A percentile compares a stretch with the other conserved stretches of the same genome.
phyloP scores from a whole-genome alignment of 2,329 filamentous ascomycete species.

The Colletotrichum eleusines region DNA sequence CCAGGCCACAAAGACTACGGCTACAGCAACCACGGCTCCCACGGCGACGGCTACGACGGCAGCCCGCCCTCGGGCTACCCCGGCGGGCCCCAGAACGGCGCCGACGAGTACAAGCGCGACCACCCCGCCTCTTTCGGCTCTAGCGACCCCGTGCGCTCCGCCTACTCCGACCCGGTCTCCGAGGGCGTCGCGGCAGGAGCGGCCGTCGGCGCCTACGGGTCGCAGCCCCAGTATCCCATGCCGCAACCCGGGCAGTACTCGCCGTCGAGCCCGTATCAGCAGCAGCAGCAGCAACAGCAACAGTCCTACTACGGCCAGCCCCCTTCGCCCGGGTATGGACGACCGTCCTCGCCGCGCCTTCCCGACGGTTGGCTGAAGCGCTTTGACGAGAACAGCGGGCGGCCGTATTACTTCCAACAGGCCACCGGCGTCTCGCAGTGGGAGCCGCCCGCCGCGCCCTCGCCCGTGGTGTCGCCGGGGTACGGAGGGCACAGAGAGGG shows the following conservation, averaged over 20 bases:
- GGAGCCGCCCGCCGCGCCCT: conserved; percentile 55
- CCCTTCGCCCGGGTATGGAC: conserved; percentile 38
- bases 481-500: conserved; percentile 41
- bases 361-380: conserved; percentile 67
- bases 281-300: conserved; percentile 38
- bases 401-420: conserved; percentile 70
- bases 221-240: conserved; percentile 28
- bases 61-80: conserved; percentile 39
- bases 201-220: conserved; percentile 40
- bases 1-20: conserved; percentile 38
- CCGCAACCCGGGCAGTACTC: conserved; percentile 34
- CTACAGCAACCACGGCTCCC: conserved; percentile 35
- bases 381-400: conserved; percentile 65
- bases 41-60: conserved; percentile 35
- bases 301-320: conserved; percentile 36
- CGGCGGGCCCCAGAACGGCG: conserved; percentile 40
- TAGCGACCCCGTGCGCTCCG: conserved; percentile 32
- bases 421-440: conserved; percentile 68
- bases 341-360: conserved; percentile 53
- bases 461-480: conserved; percentile 28
- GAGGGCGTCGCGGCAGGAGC: conserved; percentile 8
- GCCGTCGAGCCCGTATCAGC: conserved; percentile 7
- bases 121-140: conserved; percentile 37
- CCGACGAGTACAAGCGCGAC: conserved; percentile 33
- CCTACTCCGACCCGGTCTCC: conserved; percentile 15